These are phyloP conservation scores for Mayamaea pseudoterrestris DNA, from an alignment of 108 stramenopile species.

Conservation along the genomic window DNA sequence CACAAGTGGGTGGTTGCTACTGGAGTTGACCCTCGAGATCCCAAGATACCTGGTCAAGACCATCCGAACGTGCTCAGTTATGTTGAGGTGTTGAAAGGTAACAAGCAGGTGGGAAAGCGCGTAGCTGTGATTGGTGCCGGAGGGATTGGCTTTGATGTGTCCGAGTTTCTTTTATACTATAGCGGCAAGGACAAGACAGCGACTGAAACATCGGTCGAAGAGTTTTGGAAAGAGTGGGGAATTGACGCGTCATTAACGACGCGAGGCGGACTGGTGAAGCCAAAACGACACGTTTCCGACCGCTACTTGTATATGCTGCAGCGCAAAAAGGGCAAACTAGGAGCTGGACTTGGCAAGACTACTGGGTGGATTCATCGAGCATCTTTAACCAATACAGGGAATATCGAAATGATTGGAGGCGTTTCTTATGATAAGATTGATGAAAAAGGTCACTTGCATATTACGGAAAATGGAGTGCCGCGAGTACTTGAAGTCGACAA, in stretches of 20 bases:
- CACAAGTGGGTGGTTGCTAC: slow-evolving; percentile 91
- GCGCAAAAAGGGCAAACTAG: slow-evolving; percentile 87
- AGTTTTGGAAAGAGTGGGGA: slow-evolving; percentile 89
- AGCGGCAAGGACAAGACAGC: slow-evolving; percentile 33
- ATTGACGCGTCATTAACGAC: slow-evolving; percentile 54
- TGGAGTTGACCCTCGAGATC: slow-evolving; percentile 83
- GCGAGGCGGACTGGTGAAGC: slow-evolving; percentile 44
- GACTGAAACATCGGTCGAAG: slow-evolving; percentile 42
- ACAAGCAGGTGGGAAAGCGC: slow-evolving; percentile 68
- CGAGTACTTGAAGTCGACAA: slow-evolving; percentile 84
- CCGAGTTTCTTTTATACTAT: slow-evolving; percentile 82
- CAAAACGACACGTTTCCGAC: slow-evolving; percentile 11
- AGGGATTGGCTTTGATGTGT: slow-evolving; percentile 97
- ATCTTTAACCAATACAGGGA: slow-evolving; percentile 63
- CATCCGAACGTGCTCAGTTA: slow-evolving; percentile 89
- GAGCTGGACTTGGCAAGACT: slow-evolving; percentile 83
- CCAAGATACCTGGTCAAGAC: slow-evolving; percentile 73
- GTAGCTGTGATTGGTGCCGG: slow-evolving; percentile 97
- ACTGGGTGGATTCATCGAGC: slow-evolving; percentile 98
- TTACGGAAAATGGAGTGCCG: slow-evolving; percentile 26
- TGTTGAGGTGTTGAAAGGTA: slow-evolving; percentile 80
- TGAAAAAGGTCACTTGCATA: slow-evolving; percentile 82
- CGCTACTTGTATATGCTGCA: slow-evolving; percentile 83
- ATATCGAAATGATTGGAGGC: slow-evolving; percentile 76
- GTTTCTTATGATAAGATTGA: slow-evolving; percentile 85